Evolutionary conservation across 2,329 filamentous ascomycete species (phyloP).

Genomic region (Neoascochyta sp.): DNA sequence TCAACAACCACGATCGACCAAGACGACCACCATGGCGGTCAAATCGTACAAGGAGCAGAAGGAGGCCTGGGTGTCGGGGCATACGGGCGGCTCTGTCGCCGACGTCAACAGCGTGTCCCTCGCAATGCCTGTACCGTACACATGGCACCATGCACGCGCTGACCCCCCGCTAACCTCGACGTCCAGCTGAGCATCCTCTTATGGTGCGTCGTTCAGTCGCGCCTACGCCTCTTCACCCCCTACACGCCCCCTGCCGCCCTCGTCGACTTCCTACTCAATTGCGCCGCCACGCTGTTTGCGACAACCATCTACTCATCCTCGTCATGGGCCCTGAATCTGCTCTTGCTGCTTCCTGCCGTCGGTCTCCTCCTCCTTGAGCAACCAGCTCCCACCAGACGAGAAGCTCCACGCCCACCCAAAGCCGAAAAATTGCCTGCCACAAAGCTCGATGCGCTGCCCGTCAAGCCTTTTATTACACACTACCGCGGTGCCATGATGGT

Average conservation of each 20-base stretch:
- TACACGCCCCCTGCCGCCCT: slow-evolving; percentile 65
- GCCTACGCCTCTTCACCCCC: slow-evolving; percentile 76
- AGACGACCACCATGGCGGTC: slow-evolving; percentile 22
- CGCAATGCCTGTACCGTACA: slow-evolving; percentile 68
- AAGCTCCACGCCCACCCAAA: slow-evolving; percentile 18
- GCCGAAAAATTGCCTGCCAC: slow-evolving; percentile 14
- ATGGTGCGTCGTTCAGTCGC: slow-evolving; percentile 84
- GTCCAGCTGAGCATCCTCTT: slow-evolving; percentile 72
- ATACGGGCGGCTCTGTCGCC: slow-evolving; percentile 74
- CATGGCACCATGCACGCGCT: slow-evolving; percentile 11
- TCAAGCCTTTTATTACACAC: slow-evolving; percentile 87
- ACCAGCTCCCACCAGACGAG: slow-evolving; percentile 12
- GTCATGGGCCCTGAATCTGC: slow-evolving; percentile 68
- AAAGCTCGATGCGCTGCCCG: slow-evolving; percentile 58
- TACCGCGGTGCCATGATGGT: slow-evolving; percentile 92
- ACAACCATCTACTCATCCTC: slow-evolving; percentile 77
- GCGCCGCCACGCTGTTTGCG: slow-evolving; percentile 75
- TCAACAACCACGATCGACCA: no score
- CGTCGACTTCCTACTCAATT: slow-evolving; percentile 85
- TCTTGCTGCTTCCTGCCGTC: slow-evolving; percentile 69
- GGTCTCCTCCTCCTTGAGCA: slow-evolving; percentile 53
- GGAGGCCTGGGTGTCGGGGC: slow-evolving; percentile 91
- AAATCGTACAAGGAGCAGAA: slow-evolving; percentile 82
- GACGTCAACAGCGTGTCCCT: slow-evolving; percentile 87
- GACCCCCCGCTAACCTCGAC: slow-evolving; percentile 23